Evolutionary conservation across 163 green algal genomes (phyloP).

Genomic region (Prototheca cutis): DNA sequence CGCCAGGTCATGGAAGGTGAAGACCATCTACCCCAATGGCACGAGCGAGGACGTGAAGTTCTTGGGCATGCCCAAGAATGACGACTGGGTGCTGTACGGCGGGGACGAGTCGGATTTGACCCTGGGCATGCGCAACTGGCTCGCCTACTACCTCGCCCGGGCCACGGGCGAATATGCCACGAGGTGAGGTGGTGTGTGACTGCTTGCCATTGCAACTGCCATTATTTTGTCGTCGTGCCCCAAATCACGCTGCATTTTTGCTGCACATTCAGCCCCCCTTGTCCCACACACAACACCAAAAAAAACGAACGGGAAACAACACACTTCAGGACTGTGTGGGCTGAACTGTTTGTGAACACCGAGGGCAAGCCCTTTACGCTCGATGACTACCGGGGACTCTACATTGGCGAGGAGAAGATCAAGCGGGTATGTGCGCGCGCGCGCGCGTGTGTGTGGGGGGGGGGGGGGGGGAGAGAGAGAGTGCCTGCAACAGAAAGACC

Average conservation of each 20-base stretch:
- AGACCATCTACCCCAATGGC: constrained; percentile 1
- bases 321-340: constrained; percentile 30
- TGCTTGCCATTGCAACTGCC: too few relatives aligned
- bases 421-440: constrained; percentile 12
- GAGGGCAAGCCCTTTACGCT: constrained; percentile 13
- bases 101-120: constrained; percentile 47
- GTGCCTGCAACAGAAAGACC: neutral
- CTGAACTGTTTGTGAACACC: constrained; percentile 38
- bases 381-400: constrained; percentile 57
- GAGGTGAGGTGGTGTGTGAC: too few relatives aligned
- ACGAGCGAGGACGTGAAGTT: constrained; percentile 13
- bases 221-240: too few relatives aligned
- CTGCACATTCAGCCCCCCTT: too few relatives aligned
- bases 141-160: constrained; percentile 43
- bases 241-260: too few relatives aligned
- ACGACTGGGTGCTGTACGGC: constrained; percentile 59
- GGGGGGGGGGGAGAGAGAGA: neutral
- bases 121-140: constrained; percentile 58
- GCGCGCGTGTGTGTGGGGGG: too few relatives aligned
- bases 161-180: constrained; percentile 44
- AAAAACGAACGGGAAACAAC: too few relatives aligned
- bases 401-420: constrained; percentile 48
- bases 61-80: constrained; percentile 46
- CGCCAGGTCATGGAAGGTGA: neutral
- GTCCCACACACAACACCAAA: too few relatives aligned